Conservation (phyloP, 306 rosid genomes). For the Prunus campanulata region DNA sequence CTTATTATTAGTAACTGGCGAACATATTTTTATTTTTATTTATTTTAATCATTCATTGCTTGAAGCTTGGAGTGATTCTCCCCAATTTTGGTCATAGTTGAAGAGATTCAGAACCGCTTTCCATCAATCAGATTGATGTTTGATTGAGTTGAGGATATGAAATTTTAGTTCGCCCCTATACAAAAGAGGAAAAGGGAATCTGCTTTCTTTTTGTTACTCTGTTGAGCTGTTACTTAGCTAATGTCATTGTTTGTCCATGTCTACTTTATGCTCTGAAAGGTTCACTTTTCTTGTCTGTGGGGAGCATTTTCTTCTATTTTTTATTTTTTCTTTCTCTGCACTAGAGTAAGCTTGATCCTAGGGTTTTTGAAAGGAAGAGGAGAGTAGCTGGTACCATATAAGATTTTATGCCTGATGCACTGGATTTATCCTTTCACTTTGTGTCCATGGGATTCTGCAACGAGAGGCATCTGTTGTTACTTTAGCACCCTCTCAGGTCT, state of each 20-base stretch:
- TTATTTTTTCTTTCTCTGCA: constrained; percentile 27
- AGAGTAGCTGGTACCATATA: constrained; percentile 36
- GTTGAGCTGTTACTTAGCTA: constrained; percentile 74
- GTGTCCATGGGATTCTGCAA: constrained; percentile 51
- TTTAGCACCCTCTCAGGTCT: constrained; percentile 65
- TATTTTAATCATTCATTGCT: constrained; percentile 11
- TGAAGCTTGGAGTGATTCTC: constrained; percentile 28
- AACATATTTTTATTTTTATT: neutral
- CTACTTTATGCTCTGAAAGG: constrained; percentile 98
- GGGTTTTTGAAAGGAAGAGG: constrained; percentile 49
- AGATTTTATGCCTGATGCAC: constrained; percentile 62
- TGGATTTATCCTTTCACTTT: constrained; percentile 51
- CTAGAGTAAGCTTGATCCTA: constrained; percentile 48
- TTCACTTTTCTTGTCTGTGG: constrained; percentile 74
- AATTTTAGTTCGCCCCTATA: constrained; percentile 39
- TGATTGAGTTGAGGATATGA: constrained; percentile 37
- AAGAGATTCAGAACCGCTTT: constrained; percentile 25
- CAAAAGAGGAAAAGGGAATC: constrained; percentile 88
- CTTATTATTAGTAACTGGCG: constrained; percentile 8
- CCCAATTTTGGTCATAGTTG: constrained; percentile 21
- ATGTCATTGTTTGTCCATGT: constrained; percentile 58
- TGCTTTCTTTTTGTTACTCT: constrained; percentile 62
- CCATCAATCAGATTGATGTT: constrained; percentile 37
- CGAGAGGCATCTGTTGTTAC: constrained; percentile 75
- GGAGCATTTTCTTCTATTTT: constrained; percentile 27